Percentiles rank a stretch among this genome's conserved stretches.
Evolutionary conservation across 208 protist species (phyloP).

Genomic region (Crithidia fasciculata): DNA sequence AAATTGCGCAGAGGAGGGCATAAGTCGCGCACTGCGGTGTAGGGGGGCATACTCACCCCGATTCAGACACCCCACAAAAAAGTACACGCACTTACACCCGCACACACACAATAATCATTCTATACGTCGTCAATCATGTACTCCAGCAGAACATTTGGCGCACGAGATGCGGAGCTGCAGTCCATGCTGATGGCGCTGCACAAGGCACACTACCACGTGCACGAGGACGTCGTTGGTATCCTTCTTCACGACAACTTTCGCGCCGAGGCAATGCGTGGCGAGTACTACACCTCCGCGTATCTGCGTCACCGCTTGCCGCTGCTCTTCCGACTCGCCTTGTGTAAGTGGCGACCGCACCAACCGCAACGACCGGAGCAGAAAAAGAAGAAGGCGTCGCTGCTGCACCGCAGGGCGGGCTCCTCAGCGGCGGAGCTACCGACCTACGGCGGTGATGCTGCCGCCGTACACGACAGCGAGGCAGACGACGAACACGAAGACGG

Average conservation of each 20-base stretch:
- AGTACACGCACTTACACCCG: not conserved
- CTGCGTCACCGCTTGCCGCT: slow-evolving; percentile 38
- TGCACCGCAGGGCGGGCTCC: not conserved
- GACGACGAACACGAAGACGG: not conserved
- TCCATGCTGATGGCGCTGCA: slow-evolving; percentile 22
- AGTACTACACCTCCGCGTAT: slow-evolving; percentile 32
- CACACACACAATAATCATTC: not conserved
- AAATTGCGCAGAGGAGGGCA: not conserved
- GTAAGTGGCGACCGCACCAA: slow-evolving; percentile 18
- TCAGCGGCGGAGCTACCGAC: not conserved
- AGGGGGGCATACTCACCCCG: too few relatives aligned
- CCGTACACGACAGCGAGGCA: not conserved
- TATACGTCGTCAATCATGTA: slow-evolving; percentile 6
- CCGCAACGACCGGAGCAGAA: not conserved
- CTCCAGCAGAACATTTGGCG: slow-evolving; percentile 3
- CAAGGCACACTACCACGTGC: slow-evolving; percentile 15
- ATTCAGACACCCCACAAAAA: not conserved
- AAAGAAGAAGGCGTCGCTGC: not conserved
- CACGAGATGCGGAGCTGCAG: slow-evolving; percentile 17
- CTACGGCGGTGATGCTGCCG: not conserved
- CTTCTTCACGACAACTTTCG: slow-evolving; percentile 38
- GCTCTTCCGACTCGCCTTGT: slow-evolving; percentile 36
- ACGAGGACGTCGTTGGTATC: slow-evolving; percentile 30
- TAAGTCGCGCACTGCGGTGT: not conserved
- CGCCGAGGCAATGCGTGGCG: slow-evolving; percentile 27